A percentile compares a stretch with the other conserved stretches of the same genome.
phyloP scores from a whole-genome alignment of 371 early-diverging fungal genomes.

The Apophysomyces variabilis region DNA sequence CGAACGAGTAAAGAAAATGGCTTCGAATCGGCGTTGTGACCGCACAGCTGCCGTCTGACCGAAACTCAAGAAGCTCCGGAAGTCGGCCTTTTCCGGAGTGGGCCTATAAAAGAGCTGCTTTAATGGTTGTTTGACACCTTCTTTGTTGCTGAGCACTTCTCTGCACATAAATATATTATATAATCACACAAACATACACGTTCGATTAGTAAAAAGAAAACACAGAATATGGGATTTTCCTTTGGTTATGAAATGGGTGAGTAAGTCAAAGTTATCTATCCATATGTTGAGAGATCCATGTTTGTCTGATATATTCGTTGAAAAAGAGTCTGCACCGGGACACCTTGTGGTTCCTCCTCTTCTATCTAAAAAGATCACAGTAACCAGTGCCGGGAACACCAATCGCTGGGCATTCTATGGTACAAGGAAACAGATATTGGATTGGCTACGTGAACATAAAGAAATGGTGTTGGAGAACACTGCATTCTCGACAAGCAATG shows the following conservation, averaged over 20 bases:
- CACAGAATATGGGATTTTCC: slow-evolving; percentile 30
- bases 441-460: slow-evolving; percentile 43
- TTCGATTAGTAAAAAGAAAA: no score
- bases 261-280: background rate
- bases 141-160: no score
- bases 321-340: slow-evolving; percentile 21
- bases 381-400: slow-evolving; percentile 39
- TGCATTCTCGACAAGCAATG: slow-evolving; percentile 27
- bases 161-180: no score
- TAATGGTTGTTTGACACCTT: no score
- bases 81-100: background rate
- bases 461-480: slow-evolving; percentile 36
- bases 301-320: no score
- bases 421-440: slow-evolving; percentile 45
- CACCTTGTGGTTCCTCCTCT: slow-evolving; percentile 45
- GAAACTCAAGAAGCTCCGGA: background rate
- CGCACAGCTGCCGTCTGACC: background rate
- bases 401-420: slow-evolving; percentile 50
- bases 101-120: no score
- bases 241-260: slow-evolving; percentile 50
- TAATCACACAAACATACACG: no score
- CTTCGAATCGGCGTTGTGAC: background rate
- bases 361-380: slow-evolving; percentile 38
- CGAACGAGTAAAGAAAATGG: no score
- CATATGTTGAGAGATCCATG: background rate